phyloP scores from a whole-genome alignment of 192 early-diverging fungal species.

The Mortierella claussenii region DNA sequence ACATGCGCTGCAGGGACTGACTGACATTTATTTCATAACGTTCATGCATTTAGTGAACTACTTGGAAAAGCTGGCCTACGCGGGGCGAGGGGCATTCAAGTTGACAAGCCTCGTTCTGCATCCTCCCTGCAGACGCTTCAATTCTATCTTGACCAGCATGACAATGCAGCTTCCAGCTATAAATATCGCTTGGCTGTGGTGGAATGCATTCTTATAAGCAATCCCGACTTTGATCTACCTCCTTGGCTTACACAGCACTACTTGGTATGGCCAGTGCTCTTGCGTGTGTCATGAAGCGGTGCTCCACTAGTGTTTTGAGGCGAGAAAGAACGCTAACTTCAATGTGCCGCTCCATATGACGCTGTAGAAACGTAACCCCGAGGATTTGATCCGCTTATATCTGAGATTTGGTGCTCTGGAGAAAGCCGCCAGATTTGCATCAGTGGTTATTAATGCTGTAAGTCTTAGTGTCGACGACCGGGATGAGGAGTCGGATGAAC shows the following conservation, averaged over 20 bases:
- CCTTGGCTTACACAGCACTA: conserved; percentile 47
- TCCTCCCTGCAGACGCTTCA: conserved; percentile 18
- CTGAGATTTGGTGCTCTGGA: conserved; percentile 26
- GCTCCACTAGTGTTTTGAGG: not conserved
- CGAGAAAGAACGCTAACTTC: not conserved
- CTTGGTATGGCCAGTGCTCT: conserved; percentile 17
- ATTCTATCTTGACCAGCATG: conserved; percentile 32
- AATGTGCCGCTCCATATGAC: not conserved
- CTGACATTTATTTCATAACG: too few species aligned
- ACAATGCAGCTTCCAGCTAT: conserved; percentile 19
- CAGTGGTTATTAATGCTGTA: conserved; percentile 30
- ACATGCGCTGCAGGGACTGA: too few species aligned
- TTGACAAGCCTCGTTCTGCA: conserved; percentile 9
- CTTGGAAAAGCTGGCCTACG: conserved; percentile 11
- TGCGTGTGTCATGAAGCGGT: too few species aligned
- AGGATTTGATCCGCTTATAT: conserved; percentile 46
- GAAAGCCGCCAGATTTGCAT: conserved; percentile 35
- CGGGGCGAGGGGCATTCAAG: too few species aligned
- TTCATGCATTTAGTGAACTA: conserved; percentile 11
- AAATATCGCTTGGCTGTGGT: conserved; percentile 21
- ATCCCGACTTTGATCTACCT: conserved; percentile 26
- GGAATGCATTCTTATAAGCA: conserved; percentile 18
- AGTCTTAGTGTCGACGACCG: not conserved
- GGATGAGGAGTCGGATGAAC: not conserved
- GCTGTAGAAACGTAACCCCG: conserved; percentile 40